A percentile compares a stretch with the other conserved stretches of the same genome.
Evolutionary conservation across 169 alveolate genomes (phyloP).

Genomic region (Eimeria tenella): DNA sequence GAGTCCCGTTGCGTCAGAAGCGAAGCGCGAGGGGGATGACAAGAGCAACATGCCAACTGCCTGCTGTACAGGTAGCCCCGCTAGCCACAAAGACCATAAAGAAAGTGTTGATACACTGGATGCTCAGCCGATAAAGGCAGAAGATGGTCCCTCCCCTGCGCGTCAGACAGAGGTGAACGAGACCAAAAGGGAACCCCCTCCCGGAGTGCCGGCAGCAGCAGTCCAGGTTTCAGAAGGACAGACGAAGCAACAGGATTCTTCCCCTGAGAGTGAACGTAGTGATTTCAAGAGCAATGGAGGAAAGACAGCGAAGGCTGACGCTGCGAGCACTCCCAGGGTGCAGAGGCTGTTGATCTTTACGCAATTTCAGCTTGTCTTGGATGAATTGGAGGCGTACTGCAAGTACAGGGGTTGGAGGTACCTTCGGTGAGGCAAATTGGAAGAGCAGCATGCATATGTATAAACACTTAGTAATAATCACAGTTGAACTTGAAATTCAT

Average conservation of each 20-base stretch:
- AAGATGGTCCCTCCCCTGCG: neutral
- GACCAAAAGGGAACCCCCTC: neutral
- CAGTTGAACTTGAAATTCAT: no score
- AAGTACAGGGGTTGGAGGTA: conserved; percentile 93
- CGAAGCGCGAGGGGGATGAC: conserved; percentile 75
- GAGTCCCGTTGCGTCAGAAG: neutral
- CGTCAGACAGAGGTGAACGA: neutral
- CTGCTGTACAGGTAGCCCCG: conserved; percentile 73
- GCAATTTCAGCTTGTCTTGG: conserved; percentile 93
- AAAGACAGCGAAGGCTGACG: conserved; percentile 39
- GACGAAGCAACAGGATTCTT: neutral
- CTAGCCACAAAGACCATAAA: conserved; percentile 54
- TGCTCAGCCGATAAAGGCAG: conserved; percentile 43
- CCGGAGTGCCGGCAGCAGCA: neutral
- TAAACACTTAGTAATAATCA: neutral
- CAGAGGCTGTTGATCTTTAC: conserved; percentile 93
- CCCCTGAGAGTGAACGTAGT: conserved; percentile 20
- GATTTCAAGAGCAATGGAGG: conserved; percentile 32
- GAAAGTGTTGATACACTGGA: conserved; percentile 38
- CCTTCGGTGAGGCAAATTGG: conserved; percentile 80
- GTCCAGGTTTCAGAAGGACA: neutral
- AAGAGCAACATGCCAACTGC: conserved; percentile 63
- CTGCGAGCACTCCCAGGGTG: conserved; percentile 81
- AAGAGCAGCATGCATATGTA: neutral
- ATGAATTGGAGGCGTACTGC: conserved; percentile 93